Base-by-base conservation (phyloP, 1,284 basidiomycete species). In the Vanrija humicola region DNA sequence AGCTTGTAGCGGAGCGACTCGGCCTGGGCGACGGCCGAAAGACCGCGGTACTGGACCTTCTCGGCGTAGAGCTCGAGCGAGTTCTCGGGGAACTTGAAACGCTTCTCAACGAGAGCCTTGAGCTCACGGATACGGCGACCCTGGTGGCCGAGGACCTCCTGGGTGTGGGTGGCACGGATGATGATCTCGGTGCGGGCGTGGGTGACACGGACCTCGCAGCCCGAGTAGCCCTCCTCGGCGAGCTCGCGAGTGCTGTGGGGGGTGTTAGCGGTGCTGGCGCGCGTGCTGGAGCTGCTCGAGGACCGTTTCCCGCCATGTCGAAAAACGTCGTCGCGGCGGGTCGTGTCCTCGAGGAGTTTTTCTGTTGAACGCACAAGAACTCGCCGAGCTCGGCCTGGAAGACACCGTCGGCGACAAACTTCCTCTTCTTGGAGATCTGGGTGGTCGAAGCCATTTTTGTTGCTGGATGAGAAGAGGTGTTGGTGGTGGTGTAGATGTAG, bases 101-200 rank as follows among this genome's bases (percentile, higher is more conserved):
- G 89, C 82, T 99, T 98, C 82, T 95, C 92, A 66, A 99, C 92
- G 79, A 99, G 89, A 52, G 93, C 83, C 65, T 96, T 99, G 71
- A 99, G 86, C 83, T 99, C 96, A 75, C 96, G 89, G 76, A 99
- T 98, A 77, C 96, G 90, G 76, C 96, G 93, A 69, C 95, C 96
- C 82, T 98, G 98, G 83, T 98, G 95, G 75, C 96, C 96, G 68
- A 99, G 86, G 69, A 99, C 96, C 79, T 98, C 96, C 81, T 98
- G 96, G 67, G 96, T 98, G 84, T 98, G 95, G 73, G 95, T 98
- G 62, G 96, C 96, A 74, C 96, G 92, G 81, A 99, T 97, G 83
- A 99, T 98, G 78, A 99, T 98, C 88, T 99, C 96, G 69, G 96
- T 99, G 74, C 95, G 89, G 66, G 95, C 93, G 79, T 98, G 96